Evolutionary conservation across 805 yeast species (phyloP), one percentile per base, ranked within the genome.

Genomic region (Candida sanyiensis): DNA sequence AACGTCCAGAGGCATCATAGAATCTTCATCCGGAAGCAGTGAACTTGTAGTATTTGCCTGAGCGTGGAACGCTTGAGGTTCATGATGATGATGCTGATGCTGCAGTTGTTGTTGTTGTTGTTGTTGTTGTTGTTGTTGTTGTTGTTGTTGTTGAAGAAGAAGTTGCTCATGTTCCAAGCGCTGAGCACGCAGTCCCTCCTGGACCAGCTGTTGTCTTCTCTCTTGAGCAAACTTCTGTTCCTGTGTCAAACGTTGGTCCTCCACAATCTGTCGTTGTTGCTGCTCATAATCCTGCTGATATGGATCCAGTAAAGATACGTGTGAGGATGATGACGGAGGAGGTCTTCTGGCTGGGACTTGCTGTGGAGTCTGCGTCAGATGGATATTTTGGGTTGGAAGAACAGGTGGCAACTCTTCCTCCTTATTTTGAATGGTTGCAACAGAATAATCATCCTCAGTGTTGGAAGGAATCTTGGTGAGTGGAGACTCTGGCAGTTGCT

Each of bases 281-380:
- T 28, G 40, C 5, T 39, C 38, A 12, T 35, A 42, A 8, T 39
- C 43, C 16, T 40, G 42, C 4, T 33, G 35, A 15, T 25, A 37
- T 24, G 39, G 40, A 22, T 42, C 39, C 6, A 33, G 20, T 7
- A 21, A 12, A 13, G 44, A 24, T n/a, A 20, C 25, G 36, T 37
- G 18, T 28, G 39, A 22, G 28, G 17, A 17, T 30, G 38, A 18
- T 24, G 42, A 37, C 6, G 57, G 52, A 1, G 52, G 52, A 8
- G 56, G 57, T 31, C 56, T 53, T 44, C 54, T 49, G 33, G 46
- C 50, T 6, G 48, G 45, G 2, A 12, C 13, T 27, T 48, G 48
- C 19, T 41, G 44, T 38, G 43, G 43, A n/a, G n/a, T n/a, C n/a
- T n/a, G n/a, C n/a, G n/a, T n/a, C n/a, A n/a, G n/a, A 31, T 47